phyloP scores from a whole-genome alignment of 345 rosid species.

The Lagerstroemia speciosa region DNA sequence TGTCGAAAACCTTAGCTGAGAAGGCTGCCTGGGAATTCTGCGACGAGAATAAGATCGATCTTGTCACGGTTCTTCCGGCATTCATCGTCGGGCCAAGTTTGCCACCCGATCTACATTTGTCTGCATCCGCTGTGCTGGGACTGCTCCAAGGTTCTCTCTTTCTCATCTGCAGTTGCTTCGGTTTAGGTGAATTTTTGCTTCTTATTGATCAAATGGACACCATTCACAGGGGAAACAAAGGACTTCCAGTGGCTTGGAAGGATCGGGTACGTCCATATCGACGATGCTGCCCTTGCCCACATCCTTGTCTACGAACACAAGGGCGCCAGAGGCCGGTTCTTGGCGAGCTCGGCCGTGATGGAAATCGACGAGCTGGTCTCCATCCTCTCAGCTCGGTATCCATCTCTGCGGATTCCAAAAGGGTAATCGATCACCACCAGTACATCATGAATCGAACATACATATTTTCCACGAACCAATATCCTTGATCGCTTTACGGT shows the following conservation, averaged over 20 bases:
- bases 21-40: conserved; percentile 90
- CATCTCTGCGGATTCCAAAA: conserved; percentile 47
- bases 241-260: conserved; percentile 73
- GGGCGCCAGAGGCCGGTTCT: conserved; percentile 49
- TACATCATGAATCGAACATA: neutral
- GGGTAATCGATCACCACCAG: conserved; percentile 34
- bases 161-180: neutral
- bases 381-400: conserved; percentile 48
- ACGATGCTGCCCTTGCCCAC: conserved; percentile 72
- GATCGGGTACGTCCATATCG: conserved; percentile 91
- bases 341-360: conserved; percentile 52
- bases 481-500: neutral
- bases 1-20: conserved; percentile 78
- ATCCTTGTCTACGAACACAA: conserved; percentile 54
- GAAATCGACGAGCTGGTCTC: conserved; percentile 48
- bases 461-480: neutral
- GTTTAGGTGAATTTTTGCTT: neutral
- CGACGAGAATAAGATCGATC: conserved; percentile 45
- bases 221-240: conserved; percentile 47
- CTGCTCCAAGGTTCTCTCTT: conserved; percentile 49
- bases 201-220: no score
- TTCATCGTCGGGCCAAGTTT: conserved; percentile 77
- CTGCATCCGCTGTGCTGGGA: conserved; percentile 74
- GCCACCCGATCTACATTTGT: conserved; percentile 57
- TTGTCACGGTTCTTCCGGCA: conserved; percentile 59